phyloP scores from a whole-genome alignment of 2,329 filamentous ascomycete species.

The Fusarium algeriense region DNA sequence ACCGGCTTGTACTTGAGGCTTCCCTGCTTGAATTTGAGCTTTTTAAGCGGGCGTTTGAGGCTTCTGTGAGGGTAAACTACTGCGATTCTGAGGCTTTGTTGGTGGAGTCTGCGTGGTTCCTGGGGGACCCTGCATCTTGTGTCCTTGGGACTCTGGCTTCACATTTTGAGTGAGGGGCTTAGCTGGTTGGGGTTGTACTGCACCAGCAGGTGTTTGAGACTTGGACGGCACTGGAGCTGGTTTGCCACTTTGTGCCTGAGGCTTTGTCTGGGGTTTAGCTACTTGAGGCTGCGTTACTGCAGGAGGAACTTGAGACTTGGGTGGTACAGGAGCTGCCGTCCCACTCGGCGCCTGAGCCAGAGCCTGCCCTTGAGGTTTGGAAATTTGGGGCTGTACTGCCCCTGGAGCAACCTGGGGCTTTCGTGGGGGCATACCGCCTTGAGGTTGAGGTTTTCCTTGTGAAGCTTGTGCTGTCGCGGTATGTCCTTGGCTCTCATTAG shows the following conservation, averaged over 20 bases:
- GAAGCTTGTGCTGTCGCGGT: background rate
- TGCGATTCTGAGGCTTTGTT: background rate
- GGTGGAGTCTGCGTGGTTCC: background rate
- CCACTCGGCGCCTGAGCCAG: background rate
- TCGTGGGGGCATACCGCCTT: background rate
- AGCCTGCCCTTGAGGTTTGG: background rate
- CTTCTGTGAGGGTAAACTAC: background rate
- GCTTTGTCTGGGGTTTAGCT: background rate
- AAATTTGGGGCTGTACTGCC: background rate
- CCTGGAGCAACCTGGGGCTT: background rate
- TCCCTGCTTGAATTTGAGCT: background rate
- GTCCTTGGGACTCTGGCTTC: background rate
- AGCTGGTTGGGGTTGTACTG: background rate
- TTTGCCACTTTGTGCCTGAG: background rate
- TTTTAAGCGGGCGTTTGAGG: background rate
- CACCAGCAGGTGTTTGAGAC: background rate
- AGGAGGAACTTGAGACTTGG: background rate
- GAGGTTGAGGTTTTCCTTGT: background rate
- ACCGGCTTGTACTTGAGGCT: background rate
- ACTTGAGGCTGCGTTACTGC: background rate
- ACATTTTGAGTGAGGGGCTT: background rate
- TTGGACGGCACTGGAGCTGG: background rate
- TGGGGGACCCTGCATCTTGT: background rate
- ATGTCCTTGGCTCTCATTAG: background rate
- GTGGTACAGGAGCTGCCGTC: background rate